Evolutionary conservation across 768 basidiomycete genomes (phyloP).

Genomic region (Gloeophyllum trabeum): DNA sequence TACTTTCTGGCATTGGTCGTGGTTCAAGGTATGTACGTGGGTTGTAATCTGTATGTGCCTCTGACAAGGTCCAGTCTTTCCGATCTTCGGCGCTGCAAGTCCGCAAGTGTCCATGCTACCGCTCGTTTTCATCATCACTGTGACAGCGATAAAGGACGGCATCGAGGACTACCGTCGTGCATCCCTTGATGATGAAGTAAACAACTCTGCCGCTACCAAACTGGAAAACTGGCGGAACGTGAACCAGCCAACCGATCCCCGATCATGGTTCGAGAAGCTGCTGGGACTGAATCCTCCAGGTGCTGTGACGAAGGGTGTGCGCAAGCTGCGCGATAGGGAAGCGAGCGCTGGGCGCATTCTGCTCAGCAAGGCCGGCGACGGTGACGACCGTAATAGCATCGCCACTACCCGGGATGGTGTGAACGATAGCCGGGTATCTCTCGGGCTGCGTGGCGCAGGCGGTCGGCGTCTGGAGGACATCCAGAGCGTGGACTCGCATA

Average conservation of each 20-base stretch:
- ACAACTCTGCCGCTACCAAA: slow-evolving; percentile 87
- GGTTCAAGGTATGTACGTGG: slow-evolving; percentile 49
- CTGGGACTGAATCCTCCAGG: slow-evolving; percentile 62
- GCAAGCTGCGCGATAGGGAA: slow-evolving; percentile 75
- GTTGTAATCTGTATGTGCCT: not conserved
- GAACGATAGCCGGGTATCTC: not conserved
- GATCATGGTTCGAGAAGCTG: slow-evolving; percentile 66
- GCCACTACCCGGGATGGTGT: slow-evolving; percentile 22
- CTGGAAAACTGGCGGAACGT: slow-evolving; percentile 85
- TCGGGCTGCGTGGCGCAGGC: not conserved
- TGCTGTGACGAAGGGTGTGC: slow-evolving; percentile 74
- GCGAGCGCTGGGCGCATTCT: slow-evolving; percentile 52
- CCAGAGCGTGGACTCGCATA: slow-evolving; percentile 17
- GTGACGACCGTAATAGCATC: slow-evolving; percentile 26
- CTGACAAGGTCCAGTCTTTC: slow-evolving; percentile 48
- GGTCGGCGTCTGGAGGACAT: slow-evolving; percentile 19
- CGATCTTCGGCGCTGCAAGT: slow-evolving; percentile 82
- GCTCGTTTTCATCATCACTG: slow-evolving; percentile 72
- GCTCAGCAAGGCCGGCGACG: slow-evolving; percentile 28
- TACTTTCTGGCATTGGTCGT: slow-evolving; percentile 84
- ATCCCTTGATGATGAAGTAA: slow-evolving; percentile 82
- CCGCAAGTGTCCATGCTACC: slow-evolving; percentile 79
- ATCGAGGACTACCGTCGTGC: slow-evolving; percentile 94
- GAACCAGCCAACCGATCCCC: slow-evolving; percentile 72
- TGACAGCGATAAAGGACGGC: slow-evolving; percentile 93